phyloP scores from a whole-genome alignment of 2,329 filamentous ascomycete species.

The Fusarium circinatum region DNA sequence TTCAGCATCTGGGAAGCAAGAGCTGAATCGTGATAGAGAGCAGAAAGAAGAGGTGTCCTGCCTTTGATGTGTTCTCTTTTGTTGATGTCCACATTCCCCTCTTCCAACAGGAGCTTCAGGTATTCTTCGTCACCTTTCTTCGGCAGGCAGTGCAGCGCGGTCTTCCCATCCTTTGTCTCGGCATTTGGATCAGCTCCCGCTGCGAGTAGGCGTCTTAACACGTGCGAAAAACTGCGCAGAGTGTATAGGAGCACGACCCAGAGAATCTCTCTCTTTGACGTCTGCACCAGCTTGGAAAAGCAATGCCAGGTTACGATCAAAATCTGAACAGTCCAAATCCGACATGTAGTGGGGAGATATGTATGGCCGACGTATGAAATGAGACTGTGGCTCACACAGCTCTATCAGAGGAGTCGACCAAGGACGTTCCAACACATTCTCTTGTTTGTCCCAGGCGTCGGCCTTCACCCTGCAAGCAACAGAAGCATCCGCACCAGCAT shows the following conservation, averaged over 20 bases:
- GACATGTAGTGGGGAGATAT: background rate
- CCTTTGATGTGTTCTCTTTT: constrained; percentile 19
- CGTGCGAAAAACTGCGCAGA: background rate
- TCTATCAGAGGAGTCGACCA: constrained; percentile 2
- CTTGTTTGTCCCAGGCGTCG: background rate
- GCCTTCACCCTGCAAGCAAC: constrained; percentile 7
- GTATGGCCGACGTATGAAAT: background rate
- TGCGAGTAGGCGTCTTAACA: constrained; percentile 32
- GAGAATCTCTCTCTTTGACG: constrained; percentile 26
- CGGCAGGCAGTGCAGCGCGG: constrained; percentile 31
- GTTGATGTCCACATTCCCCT: constrained; percentile 41
- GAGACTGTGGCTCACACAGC: background rate
- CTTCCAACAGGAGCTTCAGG: constrained; percentile 39
- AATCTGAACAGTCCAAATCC: background rate
- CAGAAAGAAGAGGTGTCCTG: constrained; percentile 36
- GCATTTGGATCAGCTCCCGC: constrained; percentile 40
- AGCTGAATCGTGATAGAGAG: background rate
- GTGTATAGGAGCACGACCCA: constrained; percentile 36
- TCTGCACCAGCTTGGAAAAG: constrained; percentile 40
- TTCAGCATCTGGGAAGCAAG: constrained; percentile 23
- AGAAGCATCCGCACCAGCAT: constrained; percentile 47
- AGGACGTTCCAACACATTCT: background rate
- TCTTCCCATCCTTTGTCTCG: constrained; percentile 14
- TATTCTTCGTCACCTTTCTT: background rate
- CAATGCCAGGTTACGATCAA: constrained; percentile 21